Percentiles rank a stretch among this genome's conserved stretches.
These are phyloP conservation scores for Paramyrothecium sp. DNA, from an alignment of 2,329 filamentous ascomycete genomes.

Conservation along the genomic window DNA sequence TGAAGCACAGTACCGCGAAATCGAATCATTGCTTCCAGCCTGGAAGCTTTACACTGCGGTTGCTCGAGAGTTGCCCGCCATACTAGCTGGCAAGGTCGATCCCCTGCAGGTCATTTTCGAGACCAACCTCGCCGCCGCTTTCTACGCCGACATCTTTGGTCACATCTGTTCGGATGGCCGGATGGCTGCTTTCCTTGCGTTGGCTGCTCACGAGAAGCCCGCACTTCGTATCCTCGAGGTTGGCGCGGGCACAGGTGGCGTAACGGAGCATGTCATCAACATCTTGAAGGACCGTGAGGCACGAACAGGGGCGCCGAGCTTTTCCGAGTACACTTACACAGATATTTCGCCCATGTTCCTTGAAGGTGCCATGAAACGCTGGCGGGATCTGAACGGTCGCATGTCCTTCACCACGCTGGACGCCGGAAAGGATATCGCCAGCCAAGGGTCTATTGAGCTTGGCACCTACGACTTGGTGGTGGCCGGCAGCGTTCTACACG, in stretches of 20 bases:
- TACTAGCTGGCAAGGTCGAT: constrained; percentile 29
- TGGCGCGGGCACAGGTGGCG: constrained; percentile 35
- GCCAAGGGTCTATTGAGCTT: constrained; percentile 11
- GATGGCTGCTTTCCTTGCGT: constrained; percentile 4
- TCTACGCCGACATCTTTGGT: constrained; percentile 30
- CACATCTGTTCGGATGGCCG: constrained; percentile 14
- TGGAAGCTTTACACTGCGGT: constrained; percentile 28
- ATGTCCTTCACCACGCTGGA: constrained; percentile 25
- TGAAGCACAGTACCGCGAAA: constrained; percentile 19
- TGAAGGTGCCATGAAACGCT: constrained; percentile 12
- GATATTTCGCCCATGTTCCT: constrained; percentile 37
- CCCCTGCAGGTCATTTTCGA: constrained; percentile 35
- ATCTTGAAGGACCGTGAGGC: constrained; percentile 17
- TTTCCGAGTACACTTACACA: constrained; percentile 34
- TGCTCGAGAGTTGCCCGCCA: constrained; percentile 25
- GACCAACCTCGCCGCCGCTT: constrained; percentile 25
- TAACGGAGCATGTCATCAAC: constrained; percentile 25
- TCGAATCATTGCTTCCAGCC: constrained; percentile 22
- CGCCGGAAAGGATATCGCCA: constrained; percentile 2
- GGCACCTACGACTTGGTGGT: constrained; percentile 19
- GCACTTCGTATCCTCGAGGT: constrained; percentile 35
- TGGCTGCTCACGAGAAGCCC: constrained; percentile 28
- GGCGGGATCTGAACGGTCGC: background rate
- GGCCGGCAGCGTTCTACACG: constrained; percentile 27
- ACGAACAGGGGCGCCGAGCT: constrained; percentile 10